Evolutionary conservation across 768 basidiomycete species (phyloP).

Genomic region (Auricularia sp.): DNA sequence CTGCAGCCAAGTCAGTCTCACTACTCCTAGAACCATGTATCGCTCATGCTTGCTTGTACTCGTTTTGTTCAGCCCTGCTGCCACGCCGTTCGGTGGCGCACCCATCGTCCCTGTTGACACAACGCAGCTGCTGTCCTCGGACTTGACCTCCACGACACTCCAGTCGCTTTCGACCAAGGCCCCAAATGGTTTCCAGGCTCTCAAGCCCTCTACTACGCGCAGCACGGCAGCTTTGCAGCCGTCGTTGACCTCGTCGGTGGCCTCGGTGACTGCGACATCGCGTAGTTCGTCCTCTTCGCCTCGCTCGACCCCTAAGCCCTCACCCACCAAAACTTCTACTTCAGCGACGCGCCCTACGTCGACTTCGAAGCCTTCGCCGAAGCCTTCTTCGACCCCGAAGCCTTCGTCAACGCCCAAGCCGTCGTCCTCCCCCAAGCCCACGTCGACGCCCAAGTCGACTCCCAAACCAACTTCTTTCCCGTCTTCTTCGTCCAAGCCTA

Average conservation of each 20-base stretch:
- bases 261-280: neutral
- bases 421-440: neutral
- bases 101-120: too few relatives aligned
- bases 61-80: neutral
- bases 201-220: neutral
- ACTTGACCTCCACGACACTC: neutral
- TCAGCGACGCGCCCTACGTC: slow-evolving; percentile 7
- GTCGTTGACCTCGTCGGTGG: neutral
- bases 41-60: neutral
- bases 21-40: neutral
- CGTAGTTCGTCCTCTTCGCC: neutral
- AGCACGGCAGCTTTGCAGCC: neutral
- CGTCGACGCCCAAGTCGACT: slow-evolving; percentile 6
- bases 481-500: slow-evolving; percentile 12
- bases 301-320: neutral
- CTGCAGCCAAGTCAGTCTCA: neutral
- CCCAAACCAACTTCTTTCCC: slow-evolving; percentile 9
- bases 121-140: neutral
- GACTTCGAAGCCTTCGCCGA: slow-evolving; percentile 6
- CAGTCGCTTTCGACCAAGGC: neutral
- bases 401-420: neutral
- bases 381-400: slow-evolving; percentile 2
- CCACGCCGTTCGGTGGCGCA: neutral
- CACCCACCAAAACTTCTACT: slow-evolving; percentile 1
- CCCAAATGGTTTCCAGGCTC: neutral